These are phyloP conservation scores for Lathyrus sativus DNA, from an alignment of 306 rosid genomes.

Conservation along the genomic window DNA sequence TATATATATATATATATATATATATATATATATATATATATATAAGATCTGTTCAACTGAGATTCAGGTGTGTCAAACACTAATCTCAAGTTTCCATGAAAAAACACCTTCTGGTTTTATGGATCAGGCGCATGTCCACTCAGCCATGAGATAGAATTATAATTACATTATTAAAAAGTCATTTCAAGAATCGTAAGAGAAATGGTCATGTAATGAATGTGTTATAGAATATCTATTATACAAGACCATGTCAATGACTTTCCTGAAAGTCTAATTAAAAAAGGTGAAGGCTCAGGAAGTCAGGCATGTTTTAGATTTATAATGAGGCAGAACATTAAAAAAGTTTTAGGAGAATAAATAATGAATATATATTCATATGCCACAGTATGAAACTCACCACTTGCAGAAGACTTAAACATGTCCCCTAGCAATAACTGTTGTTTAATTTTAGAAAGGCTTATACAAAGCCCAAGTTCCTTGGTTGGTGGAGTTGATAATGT, in stretches of 20 bases:
- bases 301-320: slow-evolving; percentile 16
- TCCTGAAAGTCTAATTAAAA: too few species aligned
- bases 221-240: neutral
- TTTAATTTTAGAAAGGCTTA: slow-evolving; percentile 71
- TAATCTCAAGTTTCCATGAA: too few species aligned
- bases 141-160: neutral
- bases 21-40: too few species aligned
- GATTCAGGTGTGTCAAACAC: too few species aligned
- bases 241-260: too few species aligned
- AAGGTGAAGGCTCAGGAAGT: slow-evolving; percentile 3
- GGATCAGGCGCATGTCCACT: too few species aligned
- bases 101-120: too few species aligned
- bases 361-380: slow-evolving; percentile 26
- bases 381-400: slow-evolving; percentile 59
- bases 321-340: slow-evolving; percentile 1
- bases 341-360: slow-evolving; percentile 18
- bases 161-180: neutral
- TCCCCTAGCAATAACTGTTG: slow-evolving; percentile 62
- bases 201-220: neutral
- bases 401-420: slow-evolving; percentile 50
- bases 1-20: too few species aligned
- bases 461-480: slow-evolving; percentile 72
- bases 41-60: too few species aligned
- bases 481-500: slow-evolving; percentile 49
- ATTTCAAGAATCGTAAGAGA: neutral